phyloP scores from a whole-genome alignment of 768 basidiomycete genomes.

The Suillus brevipes region DNA sequence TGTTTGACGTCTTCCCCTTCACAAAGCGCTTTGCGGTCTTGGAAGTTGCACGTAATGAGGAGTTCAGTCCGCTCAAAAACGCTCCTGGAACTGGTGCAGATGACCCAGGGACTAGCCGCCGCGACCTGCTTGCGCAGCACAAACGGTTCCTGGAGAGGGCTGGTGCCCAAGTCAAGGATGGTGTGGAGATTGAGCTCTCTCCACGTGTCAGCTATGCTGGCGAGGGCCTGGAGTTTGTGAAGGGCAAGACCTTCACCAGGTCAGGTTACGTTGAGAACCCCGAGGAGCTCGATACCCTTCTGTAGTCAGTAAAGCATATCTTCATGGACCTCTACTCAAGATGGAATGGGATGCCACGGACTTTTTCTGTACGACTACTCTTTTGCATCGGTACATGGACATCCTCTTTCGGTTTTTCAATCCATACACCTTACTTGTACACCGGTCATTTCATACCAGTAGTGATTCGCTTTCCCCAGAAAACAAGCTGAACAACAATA shows the following conservation, averaged over 20 bases:
- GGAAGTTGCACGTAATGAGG: conserved; percentile 84
- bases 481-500: conserved; percentile 3
- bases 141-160: conserved; percentile 76
- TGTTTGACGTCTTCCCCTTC: conserved; percentile 98
- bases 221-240: conserved; percentile 79
- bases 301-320: conserved; percentile 35
- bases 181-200: conserved; percentile 86
- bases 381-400: conserved; percentile 8
- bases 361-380: conserved; percentile 8
- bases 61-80: conserved; percentile 98
- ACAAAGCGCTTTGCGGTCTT: conserved; percentile 81
- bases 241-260: conserved; percentile 76
- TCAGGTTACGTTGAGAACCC: conserved; percentile 66
- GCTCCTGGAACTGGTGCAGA: conserved; percentile 91
- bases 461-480: conserved; percentile 6
- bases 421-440: conserved; percentile 9
- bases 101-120: conserved; percentile 86
- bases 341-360: not conserved
- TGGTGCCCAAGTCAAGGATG: conserved; percentile 72
- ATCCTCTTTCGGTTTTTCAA: conserved; percentile 6
- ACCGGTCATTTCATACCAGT: conserved; percentile 13
- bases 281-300: conserved; percentile 72
- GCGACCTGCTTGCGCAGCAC: conserved; percentile 88
- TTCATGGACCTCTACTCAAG: conserved; percentile 10
- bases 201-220: conserved; percentile 90